Base-by-base conservation (phyloP, 192 early-diverging fungal species). In the Coemansia sp. region DNA sequence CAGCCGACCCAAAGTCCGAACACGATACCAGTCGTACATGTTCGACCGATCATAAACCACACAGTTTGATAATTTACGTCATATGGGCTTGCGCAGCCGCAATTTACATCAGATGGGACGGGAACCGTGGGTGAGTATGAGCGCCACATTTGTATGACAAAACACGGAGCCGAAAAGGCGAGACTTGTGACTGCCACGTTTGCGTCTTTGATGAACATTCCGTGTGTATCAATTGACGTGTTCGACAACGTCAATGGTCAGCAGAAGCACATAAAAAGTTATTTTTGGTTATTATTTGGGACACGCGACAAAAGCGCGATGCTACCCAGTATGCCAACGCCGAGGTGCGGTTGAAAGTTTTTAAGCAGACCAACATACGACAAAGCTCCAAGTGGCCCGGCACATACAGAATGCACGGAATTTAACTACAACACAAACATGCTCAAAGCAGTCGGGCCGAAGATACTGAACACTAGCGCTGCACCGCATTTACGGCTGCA, bases 181-280 rank as follows among this genome's bases (percentile, higher is more conserved):
- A 75, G 97, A 93, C 1, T 89, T n/a, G 86, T 28, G 88, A 86
- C 74, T 98, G 96, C 95, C 95, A 98, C 81, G 92, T 96, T 75
- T 98, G 95, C 81, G 40, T n/a, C 40, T 34, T 34, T 34, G 31
- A 34, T 34, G 31, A 34, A 34, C 31, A 34, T 34, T 98, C 96
- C 1, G 96, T 94, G 60, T 90, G 88, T 61, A 91, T 92, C 60
- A 84, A 97, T 17, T n/a, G 73, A 68, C 28, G 71, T 68, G 31
- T 63, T 12, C 21, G 25, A 26, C 25, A 26, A 21, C 28, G n/a
- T 70, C 72, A 63, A 71, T 74, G 37, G 12, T 46, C 56, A 80
- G 68, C 34, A 71, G 77, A 56, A 74, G 18, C 21, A 21, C 25
- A 26, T 26, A 26, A 26, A 26, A 26, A 26, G 25, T 26, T 26